Evolutionary conservation across 2,329 filamentous ascomycete genomes (phyloP).

Genomic region (Blastomyces parvus): DNA sequence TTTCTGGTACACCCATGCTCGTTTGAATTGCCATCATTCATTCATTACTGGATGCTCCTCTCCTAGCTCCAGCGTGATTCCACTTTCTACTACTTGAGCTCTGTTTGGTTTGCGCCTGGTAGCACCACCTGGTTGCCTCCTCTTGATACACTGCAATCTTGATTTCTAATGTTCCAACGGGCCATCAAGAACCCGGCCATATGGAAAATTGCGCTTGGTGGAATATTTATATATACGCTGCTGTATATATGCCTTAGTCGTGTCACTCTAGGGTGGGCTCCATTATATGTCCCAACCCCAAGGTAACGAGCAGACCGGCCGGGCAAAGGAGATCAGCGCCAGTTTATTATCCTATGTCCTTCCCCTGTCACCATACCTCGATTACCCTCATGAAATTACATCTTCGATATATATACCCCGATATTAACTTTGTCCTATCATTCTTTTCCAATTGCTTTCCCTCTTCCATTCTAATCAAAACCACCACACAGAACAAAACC

Average conservation of each 20-base stretch:
- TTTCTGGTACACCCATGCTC: background rate
- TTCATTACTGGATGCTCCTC: background rate
- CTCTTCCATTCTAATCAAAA: background rate
- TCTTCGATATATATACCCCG: background rate
- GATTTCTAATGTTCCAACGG: background rate
- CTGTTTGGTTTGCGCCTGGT: background rate
- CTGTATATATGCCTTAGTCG: background rate
- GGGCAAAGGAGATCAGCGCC: background rate
- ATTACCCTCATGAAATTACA: background rate
- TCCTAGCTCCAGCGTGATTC: no score
- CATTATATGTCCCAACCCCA: background rate
- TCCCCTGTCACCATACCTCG: no score
- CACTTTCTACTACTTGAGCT: background rate
- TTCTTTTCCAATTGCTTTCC: background rate
- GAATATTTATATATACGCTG: background rate
- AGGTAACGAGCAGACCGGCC: background rate
- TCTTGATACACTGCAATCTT: background rate
- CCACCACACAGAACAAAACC: conserved; percentile 67
- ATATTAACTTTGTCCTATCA: background rate
- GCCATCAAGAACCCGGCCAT: background rate
- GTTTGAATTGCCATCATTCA: background rate
- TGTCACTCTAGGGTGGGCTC: background rate
- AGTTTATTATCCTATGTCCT: background rate
- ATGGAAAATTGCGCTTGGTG: background rate
- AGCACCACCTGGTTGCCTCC: background rate